phyloP scores from a whole-genome alignment of 177 flowering plant species.

The Tripterygium wilfordii region DNA sequence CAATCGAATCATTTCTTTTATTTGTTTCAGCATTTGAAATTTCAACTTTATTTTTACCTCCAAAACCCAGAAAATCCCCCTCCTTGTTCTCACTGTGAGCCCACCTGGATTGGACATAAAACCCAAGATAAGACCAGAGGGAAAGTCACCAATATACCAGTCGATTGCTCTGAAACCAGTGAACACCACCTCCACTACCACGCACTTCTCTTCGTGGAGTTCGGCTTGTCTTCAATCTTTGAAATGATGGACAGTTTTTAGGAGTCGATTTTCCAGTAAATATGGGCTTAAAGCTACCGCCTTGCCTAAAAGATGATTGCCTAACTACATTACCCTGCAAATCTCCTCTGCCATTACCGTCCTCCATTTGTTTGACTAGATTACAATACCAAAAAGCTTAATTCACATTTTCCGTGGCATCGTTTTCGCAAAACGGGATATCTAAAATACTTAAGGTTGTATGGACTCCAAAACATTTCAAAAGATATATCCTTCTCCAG shows the following conservation, averaged over 20 bases:
- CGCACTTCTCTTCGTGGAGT: slow-evolving; percentile 40
- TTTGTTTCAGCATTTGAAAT: slow-evolving; percentile 15
- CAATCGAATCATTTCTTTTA: slow-evolving; percentile 23
- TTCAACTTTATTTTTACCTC: slow-evolving; percentile 25
- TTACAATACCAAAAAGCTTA: background rate
- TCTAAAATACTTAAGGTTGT: too few species aligned
- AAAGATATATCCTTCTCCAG: too few species aligned
- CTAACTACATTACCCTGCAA: slow-evolving; percentile 26
- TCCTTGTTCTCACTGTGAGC: slow-evolving; percentile 78
- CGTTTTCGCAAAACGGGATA: background rate
- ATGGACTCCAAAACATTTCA: too few species aligned
- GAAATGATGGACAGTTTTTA: slow-evolving; percentile 27
- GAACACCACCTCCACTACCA: slow-evolving; percentile 26
- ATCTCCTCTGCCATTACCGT: slow-evolving; percentile 33
- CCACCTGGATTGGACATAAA: slow-evolving; percentile 92
- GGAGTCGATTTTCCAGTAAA: slow-evolving; percentile 41
- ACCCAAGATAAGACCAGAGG: slow-evolving; percentile 93
- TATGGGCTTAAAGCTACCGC: slow-evolving; percentile 26
- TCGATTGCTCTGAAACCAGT: slow-evolving; percentile 63
- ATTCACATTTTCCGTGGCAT: background rate
- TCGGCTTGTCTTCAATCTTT: slow-evolving; percentile 27
- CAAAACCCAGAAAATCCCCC: slow-evolving; percentile 48
- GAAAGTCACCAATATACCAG: slow-evolving; percentile 78
- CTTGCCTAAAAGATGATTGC: slow-evolving; percentile 17
- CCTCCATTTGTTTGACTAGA: slow-evolving; percentile 42